Evolutionary conservation across 805 yeast genomes (phyloP), one percentile per base, ranked within the genome.

Genomic region (Candida rishiriensis): DNA sequence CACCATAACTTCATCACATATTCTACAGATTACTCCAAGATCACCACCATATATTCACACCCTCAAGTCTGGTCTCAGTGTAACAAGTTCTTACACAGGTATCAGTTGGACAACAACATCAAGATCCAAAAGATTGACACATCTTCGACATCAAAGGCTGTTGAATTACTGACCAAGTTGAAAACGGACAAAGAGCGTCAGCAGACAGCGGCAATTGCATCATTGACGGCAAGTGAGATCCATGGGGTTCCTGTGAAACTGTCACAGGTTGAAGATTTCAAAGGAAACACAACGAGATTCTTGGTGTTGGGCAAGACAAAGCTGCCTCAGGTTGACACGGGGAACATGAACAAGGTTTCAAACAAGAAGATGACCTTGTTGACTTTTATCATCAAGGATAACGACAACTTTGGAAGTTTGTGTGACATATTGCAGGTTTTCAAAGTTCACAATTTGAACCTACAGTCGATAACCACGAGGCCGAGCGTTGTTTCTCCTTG

Each of bases 51-150:
- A 15, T 87, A 86, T 66, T 86, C 97, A 3, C 99, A 91, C 64
- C 97, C 99, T 2, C 99, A 91, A 63, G 99, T 90, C 0, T 91
- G 99, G 99, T 95, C 97, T 10, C 99, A 91, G 61, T 83, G 87
- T 40, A 68, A 74, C 3, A 61, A 68, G 17, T 93, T 86, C 68
- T 59, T 85, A 35, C 58, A 68, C 15, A 46, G 57, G 34, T 43
- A 59, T 12, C 58, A 56, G 38, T 62, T 68, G 33, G 64, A 66
- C 13, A 54, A 61, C 17, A 48, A 49, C 36, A 41, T 55, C 36
- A 68, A 52, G n/a, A 54, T 76, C 30, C 73, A 72, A 41, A 72
- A 65, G 47, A 70, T 85, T 14, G 96, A 89, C 62, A 72, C 83
- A 2, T 71, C 75, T 2, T 88, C 97, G 0, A 91, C 98, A 0